Conservation (phyloP, 192 early-diverging fungal species). For the Backusella parvicylindrica region DNA sequence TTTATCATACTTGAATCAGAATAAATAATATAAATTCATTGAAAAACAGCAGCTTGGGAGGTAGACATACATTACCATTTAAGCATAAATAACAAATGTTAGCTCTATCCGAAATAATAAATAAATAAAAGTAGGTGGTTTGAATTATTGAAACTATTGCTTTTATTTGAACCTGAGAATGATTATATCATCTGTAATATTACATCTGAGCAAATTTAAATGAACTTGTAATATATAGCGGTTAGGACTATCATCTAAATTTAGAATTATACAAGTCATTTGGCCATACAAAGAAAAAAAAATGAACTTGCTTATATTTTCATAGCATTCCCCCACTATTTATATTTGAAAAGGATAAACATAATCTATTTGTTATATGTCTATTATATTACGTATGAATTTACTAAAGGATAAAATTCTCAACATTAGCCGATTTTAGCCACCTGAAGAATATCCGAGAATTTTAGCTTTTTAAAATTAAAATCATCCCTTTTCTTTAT, state of each 20-base stretch:
- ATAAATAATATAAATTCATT: neutral
- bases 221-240: neutral
- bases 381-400: neutral
- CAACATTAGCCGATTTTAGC: neutral
- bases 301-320: neutral
- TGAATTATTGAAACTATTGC: neutral
- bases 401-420: neutral
- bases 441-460: neutral
- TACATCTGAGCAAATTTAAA: neutral
- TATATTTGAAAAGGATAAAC: neutral
- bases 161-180: neutral
- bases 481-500: neutral
- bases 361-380: neutral
- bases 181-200: neutral
- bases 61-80: neutral
- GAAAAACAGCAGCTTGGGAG: neutral
- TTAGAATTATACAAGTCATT: neutral
- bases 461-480: neutral
- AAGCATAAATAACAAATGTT: neutral
- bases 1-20: neutral
- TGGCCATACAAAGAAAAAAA: neutral
- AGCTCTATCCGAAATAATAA: neutral
- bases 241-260: neutral
- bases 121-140: neutral
- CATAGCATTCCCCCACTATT: neutral